These are phyloP conservation scores for Pleurotus ostreatus DNA, from an alignment of 768 basidiomycete genomes.

Conservation along the genomic window DNA sequence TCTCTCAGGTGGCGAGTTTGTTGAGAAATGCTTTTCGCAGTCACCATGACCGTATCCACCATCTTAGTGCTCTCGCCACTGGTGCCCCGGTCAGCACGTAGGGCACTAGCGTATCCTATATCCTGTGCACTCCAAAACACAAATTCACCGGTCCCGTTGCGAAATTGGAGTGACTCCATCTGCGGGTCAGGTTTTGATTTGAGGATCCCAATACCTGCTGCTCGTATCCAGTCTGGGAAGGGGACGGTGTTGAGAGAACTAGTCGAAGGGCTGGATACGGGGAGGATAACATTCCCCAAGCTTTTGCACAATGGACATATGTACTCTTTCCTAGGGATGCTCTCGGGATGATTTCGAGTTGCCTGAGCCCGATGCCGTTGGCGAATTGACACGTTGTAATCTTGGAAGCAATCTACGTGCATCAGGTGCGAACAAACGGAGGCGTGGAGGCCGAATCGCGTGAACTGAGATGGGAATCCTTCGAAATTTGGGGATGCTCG, in stretches of 20 bases:
- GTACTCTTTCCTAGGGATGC: constrained; percentile 89
- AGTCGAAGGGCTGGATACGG: constrained; percentile 55
- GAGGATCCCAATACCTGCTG: constrained; percentile 84
- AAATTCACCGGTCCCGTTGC: constrained; percentile 83
- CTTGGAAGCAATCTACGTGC: constrained; percentile 93
- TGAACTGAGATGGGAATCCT: constrained; percentile 65
- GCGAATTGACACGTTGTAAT: constrained; percentile 82
- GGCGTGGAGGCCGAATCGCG: constrained; percentile 80
- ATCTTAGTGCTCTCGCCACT: constrained; percentile 68
- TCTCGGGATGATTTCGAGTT: constrained; percentile 91
- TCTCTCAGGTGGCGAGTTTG: constrained; percentile 84
- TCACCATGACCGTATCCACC: constrained; percentile 81
- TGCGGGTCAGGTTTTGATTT: constrained; percentile 74
- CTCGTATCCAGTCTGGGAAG: constrained; percentile 88
- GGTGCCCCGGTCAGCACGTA: constrained; percentile 49
- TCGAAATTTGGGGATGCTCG: constrained; percentile 54
- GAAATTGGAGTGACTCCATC: constrained; percentile 69
- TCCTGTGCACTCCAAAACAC: constrained; percentile 88
- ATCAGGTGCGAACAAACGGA: constrained; percentile 96
- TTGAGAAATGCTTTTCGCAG: constrained; percentile 74
- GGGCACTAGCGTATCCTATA: constrained; percentile 54
- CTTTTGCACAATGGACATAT: constrained; percentile 98
- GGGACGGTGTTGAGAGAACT: constrained; percentile 52
- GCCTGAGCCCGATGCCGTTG: constrained; percentile 86
- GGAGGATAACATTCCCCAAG: constrained; percentile 90